Percentiles rank a stretch among this genome's conserved stretches.
These are phyloP conservation scores for Paecilomyces fulvus DNA, from an alignment of 2,329 filamentous ascomycete species.

Conservation along the genomic window DNA sequence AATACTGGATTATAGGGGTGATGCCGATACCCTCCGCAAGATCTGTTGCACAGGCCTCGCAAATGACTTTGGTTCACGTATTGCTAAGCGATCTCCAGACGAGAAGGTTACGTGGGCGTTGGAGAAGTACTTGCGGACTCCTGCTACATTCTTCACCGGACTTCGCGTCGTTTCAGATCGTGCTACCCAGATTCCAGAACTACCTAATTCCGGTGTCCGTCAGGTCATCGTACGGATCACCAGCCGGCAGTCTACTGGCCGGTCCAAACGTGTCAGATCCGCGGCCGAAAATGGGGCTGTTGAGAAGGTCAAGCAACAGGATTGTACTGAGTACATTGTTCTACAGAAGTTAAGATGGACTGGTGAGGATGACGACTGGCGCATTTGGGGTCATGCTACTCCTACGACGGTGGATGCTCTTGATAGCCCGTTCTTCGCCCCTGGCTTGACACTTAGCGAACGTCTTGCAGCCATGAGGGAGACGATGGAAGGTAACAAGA, in stretches of 20 bases:
- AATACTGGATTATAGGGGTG: constrained; percentile 20
- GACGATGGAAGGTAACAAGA: constrained; percentile 5
- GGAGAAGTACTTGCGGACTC: constrained; percentile 27
- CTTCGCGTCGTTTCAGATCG: constrained; percentile 34
- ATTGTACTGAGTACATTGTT: constrained; percentile 43
- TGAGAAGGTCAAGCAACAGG: constrained; percentile 28
- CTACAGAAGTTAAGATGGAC: constrained; percentile 38
- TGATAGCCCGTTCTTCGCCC: constrained; percentile 26
- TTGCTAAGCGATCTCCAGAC: constrained; percentile 23
- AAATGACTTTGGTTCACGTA: constrained; percentile 24
- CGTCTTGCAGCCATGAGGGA: constrained; percentile 25
- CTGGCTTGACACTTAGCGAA: constrained; percentile 26
- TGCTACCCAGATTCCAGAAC: constrained; percentile 31
- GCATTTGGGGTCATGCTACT: constrained; percentile 41
- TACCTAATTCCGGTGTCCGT: constrained; percentile 29
- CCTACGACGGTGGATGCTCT: constrained; percentile 35
- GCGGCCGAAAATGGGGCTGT: constrained; percentile 1
- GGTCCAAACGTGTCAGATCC: neutral
- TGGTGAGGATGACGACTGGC: constrained; percentile 38
- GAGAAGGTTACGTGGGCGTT: constrained; percentile 28
- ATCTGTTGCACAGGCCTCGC: constrained; percentile 33
- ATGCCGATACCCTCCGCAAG: constrained; percentile 24
- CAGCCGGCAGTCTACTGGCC: constrained; percentile 27
- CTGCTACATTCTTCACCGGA: constrained; percentile 28
- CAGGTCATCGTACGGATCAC: constrained; percentile 33